Conservation (phyloP, 495 filamentous ascomycete species). For the Aspergillus nidulans region DNA sequence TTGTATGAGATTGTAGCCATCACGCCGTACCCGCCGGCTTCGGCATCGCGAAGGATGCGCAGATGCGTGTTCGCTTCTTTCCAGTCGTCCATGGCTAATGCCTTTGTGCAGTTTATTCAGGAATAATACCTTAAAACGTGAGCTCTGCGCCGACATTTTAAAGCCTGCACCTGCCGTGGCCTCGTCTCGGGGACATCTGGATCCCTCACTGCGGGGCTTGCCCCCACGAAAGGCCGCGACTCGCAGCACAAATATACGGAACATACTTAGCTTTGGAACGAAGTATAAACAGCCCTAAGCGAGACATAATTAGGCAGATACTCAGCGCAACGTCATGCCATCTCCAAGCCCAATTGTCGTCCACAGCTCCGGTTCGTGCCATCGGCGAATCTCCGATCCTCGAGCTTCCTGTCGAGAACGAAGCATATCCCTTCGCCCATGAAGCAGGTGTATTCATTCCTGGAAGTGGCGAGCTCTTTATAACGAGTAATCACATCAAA, state of each 20-base stretch:
- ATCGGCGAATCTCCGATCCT: constrained; percentile 30
- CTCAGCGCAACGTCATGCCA: constrained; percentile 7
- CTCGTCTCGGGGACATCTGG: not conserved
- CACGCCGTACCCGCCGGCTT: constrained; percentile 60
- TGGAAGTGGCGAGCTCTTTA: constrained; percentile 46
- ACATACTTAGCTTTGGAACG: not conserved
- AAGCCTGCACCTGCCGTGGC: not conserved
- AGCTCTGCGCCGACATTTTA: not conserved
- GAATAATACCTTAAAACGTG: not conserved
- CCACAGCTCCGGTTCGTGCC: constrained; percentile 20
- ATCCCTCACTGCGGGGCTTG: not conserved
- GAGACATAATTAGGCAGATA: not conserved
- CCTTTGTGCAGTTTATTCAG: not conserved
- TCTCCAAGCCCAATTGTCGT: constrained; percentile 11
- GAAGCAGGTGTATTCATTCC: constrained; percentile 53
- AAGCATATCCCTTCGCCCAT: constrained; percentile 49
- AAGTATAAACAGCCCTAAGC: not conserved
- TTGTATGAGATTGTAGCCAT: constrained; percentile 73
- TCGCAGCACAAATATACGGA: not conserved
- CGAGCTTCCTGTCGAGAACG: constrained; percentile 29
- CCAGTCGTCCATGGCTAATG: constrained; percentile 8
- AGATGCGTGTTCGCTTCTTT: constrained; percentile 17
- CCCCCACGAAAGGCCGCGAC: not conserved
- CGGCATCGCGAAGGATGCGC: constrained; percentile 57
- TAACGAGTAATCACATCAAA: constrained; percentile 47